These are phyloP conservation scores for Thecaphora thlaspeos DNA, from an alignment of 1,284 basidiomycete genomes.

Conservation along the genomic window DNA sequence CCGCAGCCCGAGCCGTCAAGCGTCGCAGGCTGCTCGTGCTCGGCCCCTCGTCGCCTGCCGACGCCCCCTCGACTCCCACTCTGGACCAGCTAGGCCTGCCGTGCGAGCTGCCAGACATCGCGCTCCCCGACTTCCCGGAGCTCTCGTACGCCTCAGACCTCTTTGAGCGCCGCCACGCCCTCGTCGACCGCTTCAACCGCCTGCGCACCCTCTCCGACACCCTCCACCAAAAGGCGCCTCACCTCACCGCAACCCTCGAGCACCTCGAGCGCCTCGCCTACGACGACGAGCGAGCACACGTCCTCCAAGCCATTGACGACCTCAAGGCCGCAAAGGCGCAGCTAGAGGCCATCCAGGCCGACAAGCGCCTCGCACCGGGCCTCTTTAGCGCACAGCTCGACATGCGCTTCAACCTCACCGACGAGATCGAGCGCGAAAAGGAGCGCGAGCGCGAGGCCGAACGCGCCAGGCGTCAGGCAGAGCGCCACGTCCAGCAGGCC, in stretches of 20 bases:
- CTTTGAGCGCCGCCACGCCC: slow-evolving; percentile 23
- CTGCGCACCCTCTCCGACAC: slow-evolving; percentile 29
- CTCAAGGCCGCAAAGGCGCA: slow-evolving; percentile 36
- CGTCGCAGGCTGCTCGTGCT: slow-evolving; percentile 26
- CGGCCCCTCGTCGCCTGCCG: no score
- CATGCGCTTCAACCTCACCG: slow-evolving; percentile 29
- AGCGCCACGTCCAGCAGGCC: slow-evolving; percentile 26
- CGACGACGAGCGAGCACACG: slow-evolving; percentile 38
- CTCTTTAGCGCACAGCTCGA: slow-evolving; percentile 18
- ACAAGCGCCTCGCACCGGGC: slow-evolving; percentile 7
- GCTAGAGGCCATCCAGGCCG: slow-evolving; percentile 37
- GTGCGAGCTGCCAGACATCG: slow-evolving; percentile 10
- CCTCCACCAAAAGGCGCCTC: slow-evolving; percentile 29
- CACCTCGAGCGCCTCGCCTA: slow-evolving; percentile 45
- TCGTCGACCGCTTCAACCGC: slow-evolving; percentile 24
- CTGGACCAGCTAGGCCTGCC: slow-evolving; percentile 26
- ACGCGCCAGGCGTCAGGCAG: slow-evolving; percentile 29
- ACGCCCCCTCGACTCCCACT: background rate
- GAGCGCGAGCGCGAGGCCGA: slow-evolving; percentile 30
- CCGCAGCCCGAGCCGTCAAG: slow-evolving; percentile 18
- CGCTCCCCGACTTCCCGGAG: slow-evolving; percentile 29
- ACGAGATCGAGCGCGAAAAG: slow-evolving; percentile 34
- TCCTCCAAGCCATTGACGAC: slow-evolving; percentile 34
- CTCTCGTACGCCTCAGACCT: slow-evolving; percentile 27
- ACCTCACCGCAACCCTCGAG: slow-evolving; percentile 27